phyloP scores from a whole-genome alignment of 495 filamentous ascomycete genomes.

The Tuber brumale region DNA sequence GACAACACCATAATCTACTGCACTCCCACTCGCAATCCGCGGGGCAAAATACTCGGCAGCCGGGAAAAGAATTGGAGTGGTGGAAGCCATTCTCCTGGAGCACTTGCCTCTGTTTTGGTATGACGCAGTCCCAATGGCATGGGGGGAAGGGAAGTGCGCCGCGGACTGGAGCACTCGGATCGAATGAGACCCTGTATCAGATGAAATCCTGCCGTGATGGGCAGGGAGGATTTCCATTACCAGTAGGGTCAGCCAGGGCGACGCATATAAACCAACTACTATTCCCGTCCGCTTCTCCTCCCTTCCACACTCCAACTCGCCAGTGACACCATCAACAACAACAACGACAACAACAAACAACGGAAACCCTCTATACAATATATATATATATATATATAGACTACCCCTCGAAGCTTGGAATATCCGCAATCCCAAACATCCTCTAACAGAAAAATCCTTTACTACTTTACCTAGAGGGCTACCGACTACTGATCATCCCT shows the following conservation, averaged over 20 bases:
- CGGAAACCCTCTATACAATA: background rate
- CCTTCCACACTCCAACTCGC: background rate
- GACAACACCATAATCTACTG: background rate
- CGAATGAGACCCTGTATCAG: background rate
- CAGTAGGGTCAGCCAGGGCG: background rate
- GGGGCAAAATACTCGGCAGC: background rate
- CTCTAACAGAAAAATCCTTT: background rate
- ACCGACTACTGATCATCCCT: background rate
- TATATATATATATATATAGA: background rate
- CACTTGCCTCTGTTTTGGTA: background rate
- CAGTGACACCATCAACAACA: background rate
- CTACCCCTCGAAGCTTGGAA: background rate
- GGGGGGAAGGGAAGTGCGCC: background rate
- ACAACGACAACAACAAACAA: background rate
- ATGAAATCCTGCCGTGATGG: background rate
- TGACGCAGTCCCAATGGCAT: background rate
- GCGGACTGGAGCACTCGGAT: background rate
- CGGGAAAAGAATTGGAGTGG: background rate
- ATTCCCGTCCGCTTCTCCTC: background rate
- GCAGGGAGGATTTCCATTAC: background rate
- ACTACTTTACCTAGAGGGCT: background rate
- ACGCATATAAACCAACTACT: background rate
- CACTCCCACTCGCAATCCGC: background rate
- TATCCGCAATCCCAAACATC: slow-evolving; percentile 5
- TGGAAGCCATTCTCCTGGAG: background rate